phyloP scores from a whole-genome alignment of 176 grass and related monocot genomes.

The Phoenix roebelenii region DNA sequence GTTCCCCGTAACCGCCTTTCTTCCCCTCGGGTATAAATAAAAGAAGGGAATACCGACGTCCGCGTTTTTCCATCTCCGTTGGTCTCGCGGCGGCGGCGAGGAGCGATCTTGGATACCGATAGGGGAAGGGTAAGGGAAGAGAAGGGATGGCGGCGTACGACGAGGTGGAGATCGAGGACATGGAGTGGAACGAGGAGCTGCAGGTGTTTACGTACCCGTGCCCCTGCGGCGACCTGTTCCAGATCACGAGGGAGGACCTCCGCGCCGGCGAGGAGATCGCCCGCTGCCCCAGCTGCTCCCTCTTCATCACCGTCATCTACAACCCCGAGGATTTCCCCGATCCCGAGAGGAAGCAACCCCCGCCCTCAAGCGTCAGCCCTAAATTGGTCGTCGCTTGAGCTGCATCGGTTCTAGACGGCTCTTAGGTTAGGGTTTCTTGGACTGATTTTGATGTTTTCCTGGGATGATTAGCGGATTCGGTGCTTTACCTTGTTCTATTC shows the following conservation, averaged over 20 bases:
- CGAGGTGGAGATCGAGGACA: conserved; percentile 99
- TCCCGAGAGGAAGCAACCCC: conserved; percentile 33
- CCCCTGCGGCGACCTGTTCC: conserved; percentile 94
- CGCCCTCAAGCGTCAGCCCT: conserved; percentile 27
- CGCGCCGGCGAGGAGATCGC: conserved; percentile 90
- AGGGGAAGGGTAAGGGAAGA: background rate
- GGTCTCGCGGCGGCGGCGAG: background rate
- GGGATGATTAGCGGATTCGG: too few relatives aligned
- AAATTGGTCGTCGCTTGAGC: conserved; percentile 53
- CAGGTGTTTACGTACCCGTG: conserved; percentile 87
- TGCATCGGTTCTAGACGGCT: too few relatives aligned
- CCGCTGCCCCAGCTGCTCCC: conserved; percentile 80
- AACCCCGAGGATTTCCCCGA: conserved; percentile 80
- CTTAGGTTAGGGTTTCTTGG: background rate
- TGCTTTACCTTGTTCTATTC: too few relatives aligned
- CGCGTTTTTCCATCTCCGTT: too few relatives aligned
- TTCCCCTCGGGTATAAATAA: too few relatives aligned
- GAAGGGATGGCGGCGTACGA: conserved; percentile 77
- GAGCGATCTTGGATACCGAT: conserved; percentile 12
- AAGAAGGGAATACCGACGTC: too few relatives aligned
- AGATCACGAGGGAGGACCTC: conserved; percentile 86
- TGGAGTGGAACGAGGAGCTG: conserved; percentile 86
- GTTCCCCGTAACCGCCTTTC: too few relatives aligned
- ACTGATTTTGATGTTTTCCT: too few relatives aligned
- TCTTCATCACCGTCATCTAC: conserved; percentile 95